A percentile compares a stretch with the other conserved stretches of the same genome.
Conservation (phyloP, 768 basidiomycete species). For the Xerocomellus dryophilus region DNA sequence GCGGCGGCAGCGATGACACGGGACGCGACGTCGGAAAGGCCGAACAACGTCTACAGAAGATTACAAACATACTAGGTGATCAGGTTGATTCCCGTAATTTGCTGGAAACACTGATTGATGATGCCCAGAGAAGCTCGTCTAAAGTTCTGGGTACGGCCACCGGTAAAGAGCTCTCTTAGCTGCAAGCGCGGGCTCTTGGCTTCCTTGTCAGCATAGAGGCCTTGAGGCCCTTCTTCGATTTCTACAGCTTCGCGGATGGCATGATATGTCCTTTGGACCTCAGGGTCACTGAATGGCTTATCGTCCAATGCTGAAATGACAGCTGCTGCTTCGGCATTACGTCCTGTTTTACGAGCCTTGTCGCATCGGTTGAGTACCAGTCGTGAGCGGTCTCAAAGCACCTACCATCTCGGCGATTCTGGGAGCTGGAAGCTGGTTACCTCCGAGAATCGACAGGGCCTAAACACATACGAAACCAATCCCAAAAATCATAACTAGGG, state of each 20-base stretch:
- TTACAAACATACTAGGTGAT: conserved; percentile 54
- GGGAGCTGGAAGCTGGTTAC: conserved; percentile 40
- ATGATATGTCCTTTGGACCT: conserved; percentile 49
- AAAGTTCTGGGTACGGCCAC: conserved; percentile 60
- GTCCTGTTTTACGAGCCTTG: conserved; percentile 56
- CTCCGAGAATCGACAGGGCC: not conserved
- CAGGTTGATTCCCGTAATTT: conserved; percentile 65
- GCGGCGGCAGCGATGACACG: conserved; percentile 61
- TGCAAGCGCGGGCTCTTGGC: conserved; percentile 19
- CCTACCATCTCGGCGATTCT: conserved; percentile 58
- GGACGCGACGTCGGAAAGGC: conserved; percentile 53
- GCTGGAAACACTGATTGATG: conserved; percentile 63
- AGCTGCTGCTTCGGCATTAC: conserved; percentile 52
- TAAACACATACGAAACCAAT: conserved; percentile 46
- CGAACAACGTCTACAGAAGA: conserved; percentile 44
- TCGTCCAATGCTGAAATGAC: conserved; percentile 63
- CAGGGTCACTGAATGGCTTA: conserved; percentile 43
- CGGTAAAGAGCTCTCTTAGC: conserved; percentile 52
- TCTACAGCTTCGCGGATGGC: conserved; percentile 54
- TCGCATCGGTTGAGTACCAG: not conserved
- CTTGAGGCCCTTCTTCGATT: conserved; percentile 33
- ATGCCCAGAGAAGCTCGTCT: conserved; percentile 54
- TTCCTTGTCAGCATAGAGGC: not conserved
- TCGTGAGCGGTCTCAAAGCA: not conserved
- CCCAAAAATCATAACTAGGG: conserved; percentile 47